Conservation (phyloP, 2,329 filamentous ascomycete species). For the Microdochium paspali region DNA sequence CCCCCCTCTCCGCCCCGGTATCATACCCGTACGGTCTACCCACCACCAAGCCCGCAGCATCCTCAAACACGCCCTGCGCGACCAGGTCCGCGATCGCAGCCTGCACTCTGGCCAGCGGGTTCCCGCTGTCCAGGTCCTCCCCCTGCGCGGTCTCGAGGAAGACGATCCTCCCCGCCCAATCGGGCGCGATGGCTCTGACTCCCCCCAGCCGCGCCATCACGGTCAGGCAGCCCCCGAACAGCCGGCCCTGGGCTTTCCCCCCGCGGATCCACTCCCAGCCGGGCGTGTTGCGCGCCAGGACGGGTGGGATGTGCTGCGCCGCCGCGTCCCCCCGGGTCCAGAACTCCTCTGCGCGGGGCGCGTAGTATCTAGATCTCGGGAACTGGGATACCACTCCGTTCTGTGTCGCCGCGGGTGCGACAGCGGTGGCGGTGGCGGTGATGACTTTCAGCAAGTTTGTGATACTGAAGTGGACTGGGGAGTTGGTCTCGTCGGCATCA, state of each 20-base stretch:
- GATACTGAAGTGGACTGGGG: conserved; percentile 19
- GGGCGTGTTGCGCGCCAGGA: conserved; percentile 14
- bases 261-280: conserved; percentile 26
- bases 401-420: conserved; percentile 11
- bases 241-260: conserved; percentile 28
- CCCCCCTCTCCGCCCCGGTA: conserved; percentile 13
- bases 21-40: conserved; percentile 31
- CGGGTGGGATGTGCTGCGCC: conserved; percentile 9
- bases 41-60: conserved; percentile 28
- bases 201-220: conserved; percentile 27
- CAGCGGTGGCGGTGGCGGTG: conserved; percentile 8
- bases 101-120: conserved; percentile 18
- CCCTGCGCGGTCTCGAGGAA: conserved; percentile 30
- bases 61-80: conserved; percentile 29
- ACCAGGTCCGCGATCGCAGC: conserved; percentile 29
- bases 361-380: neutral
- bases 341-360: neutral
- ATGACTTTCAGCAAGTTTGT: conserved; percentile 22
- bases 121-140: conserved; percentile 5
- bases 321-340: neutral
- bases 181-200: conserved; percentile 20
- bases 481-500: conserved; percentile 10
- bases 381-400: neutral
- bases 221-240: conserved; percentile 31
- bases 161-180: conserved; percentile 26